These are phyloP conservation scores for Irpex sp. DNA, from an alignment of 1,284 basidiomycete species.

Conservation along the genomic window DNA sequence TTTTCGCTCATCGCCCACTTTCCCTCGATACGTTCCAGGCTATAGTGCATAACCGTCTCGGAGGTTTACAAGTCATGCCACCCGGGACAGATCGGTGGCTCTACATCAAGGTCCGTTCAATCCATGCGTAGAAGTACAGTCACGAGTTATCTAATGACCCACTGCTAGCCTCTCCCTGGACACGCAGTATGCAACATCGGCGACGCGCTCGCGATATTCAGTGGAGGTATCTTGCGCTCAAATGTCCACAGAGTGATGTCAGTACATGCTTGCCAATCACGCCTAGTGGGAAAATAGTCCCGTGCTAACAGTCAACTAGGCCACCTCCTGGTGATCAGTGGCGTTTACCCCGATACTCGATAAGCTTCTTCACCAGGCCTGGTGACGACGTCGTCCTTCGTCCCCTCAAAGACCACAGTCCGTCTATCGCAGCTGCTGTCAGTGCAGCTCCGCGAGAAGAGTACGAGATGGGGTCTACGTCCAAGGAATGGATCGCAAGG, in stretches of 20 bases:
- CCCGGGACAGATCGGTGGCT: constrained; percentile 32
- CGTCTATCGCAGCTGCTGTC: constrained; percentile 36
- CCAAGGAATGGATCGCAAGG: constrained; percentile 43
- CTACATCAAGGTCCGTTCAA: constrained; percentile 30
- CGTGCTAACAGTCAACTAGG: constrained; percentile 13
- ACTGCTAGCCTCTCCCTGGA: constrained; percentile 27
- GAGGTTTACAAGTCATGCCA: constrained; percentile 37
- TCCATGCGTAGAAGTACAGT: not conserved
- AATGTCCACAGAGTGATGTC: constrained; percentile 32
- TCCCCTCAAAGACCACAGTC: constrained; percentile 39
- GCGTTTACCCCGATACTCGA: constrained; percentile 26
- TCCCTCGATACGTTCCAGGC: constrained; percentile 5
- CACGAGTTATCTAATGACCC: not conserved
- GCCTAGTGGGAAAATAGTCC: not conserved
- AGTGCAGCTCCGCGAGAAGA: constrained; percentile 26
- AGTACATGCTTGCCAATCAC: constrained; percentile 7
- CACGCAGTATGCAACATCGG: constrained; percentile 35
- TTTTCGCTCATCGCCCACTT: not conserved
- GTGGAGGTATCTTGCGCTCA: constrained; percentile 32
- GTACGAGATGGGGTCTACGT: constrained; percentile 36
- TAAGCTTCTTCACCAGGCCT: constrained; percentile 34
- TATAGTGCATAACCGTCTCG: constrained; percentile 35
- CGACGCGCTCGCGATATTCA: constrained; percentile 32
- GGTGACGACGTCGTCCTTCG: constrained; percentile 26
- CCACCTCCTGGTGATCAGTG: constrained; percentile 30